A percentile compares a stretch with the other conserved stretches of the same genome.
phyloP scores from a whole-genome alignment of 208 protist genomes.

The Trypanosoma theileri region DNA sequence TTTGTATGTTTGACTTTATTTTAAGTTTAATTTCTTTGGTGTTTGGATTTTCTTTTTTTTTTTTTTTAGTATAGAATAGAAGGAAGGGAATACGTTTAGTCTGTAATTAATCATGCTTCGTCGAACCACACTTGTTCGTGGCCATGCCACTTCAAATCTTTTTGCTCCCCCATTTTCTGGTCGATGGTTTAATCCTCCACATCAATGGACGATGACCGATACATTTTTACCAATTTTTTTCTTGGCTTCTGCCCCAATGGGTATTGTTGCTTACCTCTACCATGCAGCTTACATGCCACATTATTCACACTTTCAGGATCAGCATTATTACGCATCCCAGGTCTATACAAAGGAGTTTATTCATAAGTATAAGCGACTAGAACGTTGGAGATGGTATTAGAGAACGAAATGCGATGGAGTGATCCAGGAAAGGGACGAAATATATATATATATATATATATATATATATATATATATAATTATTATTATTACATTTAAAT shows the following conservation, averaged over 20 bases:
- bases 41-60: not conserved
- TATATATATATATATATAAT: not conserved
- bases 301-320: conserved; percentile 90
- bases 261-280: conserved; percentile 79
- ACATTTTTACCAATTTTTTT: conserved; percentile 85
- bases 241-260: conserved; percentile 80
- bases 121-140: conserved; percentile 49
- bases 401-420: not conserved
- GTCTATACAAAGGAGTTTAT: conserved; percentile 93
- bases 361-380: conserved; percentile 86
- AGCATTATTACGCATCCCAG: conserved; percentile 90
- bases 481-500: not conserved
- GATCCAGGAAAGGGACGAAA: not conserved
- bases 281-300: conserved; percentile 88
- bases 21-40: too few relatives aligned
- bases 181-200: conserved; percentile 91
- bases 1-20: too few relatives aligned
- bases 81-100: not conserved
- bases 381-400: conserved; percentile 92
- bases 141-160: conserved; percentile 87
- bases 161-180: conserved; percentile 87
- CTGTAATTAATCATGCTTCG: conserved; percentile 61
- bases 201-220: conserved; percentile 92
- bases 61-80: not conserved
- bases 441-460: not conserved